Evolutionary conservation across 2,329 filamentous ascomycete genomes (phyloP).

Genomic region (Thelonectria rubi): DNA sequence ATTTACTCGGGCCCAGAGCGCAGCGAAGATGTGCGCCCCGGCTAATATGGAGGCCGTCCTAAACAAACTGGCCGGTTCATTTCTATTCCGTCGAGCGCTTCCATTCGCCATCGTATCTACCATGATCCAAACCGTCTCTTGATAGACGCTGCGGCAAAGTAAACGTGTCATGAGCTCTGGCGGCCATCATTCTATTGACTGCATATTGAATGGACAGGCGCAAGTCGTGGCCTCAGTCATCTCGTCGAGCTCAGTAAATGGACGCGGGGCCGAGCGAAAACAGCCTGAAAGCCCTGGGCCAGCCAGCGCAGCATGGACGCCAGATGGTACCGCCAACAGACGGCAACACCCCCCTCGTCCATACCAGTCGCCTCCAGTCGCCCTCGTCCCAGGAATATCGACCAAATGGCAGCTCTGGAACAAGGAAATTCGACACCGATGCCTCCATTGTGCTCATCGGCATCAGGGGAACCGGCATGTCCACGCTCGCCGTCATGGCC

Average conservation of each 20-base stretch:
- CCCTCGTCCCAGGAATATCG: conserved; percentile 3
- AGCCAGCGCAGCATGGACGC: background rate
- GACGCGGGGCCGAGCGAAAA: background rate
- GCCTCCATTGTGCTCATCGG: conserved; percentile 24
- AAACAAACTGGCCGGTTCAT: conserved; percentile 16
- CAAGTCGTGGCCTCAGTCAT: background rate
- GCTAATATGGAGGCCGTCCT: no score
- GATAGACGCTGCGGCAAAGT: background rate
- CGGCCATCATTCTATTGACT: background rate
- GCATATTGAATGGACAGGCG: background rate
- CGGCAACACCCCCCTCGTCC: conserved; percentile 2
- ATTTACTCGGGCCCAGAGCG: no score
- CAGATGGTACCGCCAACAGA: background rate
- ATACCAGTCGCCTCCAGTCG: conserved; percentile 11
- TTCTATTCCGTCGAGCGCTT: conserved; percentile 6
- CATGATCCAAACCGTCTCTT: background rate
- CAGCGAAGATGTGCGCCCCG: no score
- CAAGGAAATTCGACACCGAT: conserved; percentile 3
- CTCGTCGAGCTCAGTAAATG: conserved; percentile 11
- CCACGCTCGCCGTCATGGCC: conserved; percentile 69
- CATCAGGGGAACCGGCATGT: conserved; percentile 69
- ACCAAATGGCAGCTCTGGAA: background rate
- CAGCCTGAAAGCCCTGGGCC: conserved; percentile 1
- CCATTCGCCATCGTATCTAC: background rate
- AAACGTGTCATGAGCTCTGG: background rate